A percentile compares a stretch with the other conserved stretches of the same genome.
These are phyloP conservation scores for Xylaria grammica DNA, from an alignment of 495 filamentous ascomycete species.

Conservation along the genomic window DNA sequence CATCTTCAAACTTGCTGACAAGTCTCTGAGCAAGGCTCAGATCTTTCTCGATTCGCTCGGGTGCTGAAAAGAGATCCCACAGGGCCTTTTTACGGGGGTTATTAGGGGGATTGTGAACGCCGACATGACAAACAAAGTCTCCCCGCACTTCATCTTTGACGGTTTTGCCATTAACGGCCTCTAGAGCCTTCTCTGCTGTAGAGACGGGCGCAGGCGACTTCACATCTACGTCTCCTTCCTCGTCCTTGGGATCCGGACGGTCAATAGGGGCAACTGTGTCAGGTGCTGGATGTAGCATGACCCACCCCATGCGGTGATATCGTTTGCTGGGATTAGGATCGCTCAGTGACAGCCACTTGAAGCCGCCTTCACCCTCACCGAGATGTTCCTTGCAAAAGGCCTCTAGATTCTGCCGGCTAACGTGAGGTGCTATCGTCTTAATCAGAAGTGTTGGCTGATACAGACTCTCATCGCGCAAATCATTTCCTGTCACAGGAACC, in stretches of 20 bases:
- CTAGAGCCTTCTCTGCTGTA: constrained; percentile 83
- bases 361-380: constrained; percentile 82
- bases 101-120: constrained; percentile 86
- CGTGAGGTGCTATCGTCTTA: constrained; percentile 96
- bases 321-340: constrained; percentile 97
- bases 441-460: constrained; percentile 91
- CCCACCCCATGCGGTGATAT: constrained; percentile 97
- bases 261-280: constrained; percentile 64
- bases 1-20: constrained; percentile 77
- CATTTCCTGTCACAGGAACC: constrained; percentile 76
- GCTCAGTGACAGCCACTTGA: constrained; percentile 89
- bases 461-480: constrained; percentile 81
- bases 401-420: constrained; percentile 92
- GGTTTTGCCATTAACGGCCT: constrained; percentile 93
- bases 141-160: constrained; percentile 91
- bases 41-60: constrained; percentile 85
- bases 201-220: constrained; percentile 46
- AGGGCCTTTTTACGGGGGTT: constrained; percentile 93
- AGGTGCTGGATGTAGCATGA: constrained; percentile 83
- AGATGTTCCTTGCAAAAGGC: constrained; percentile 90
- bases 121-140: constrained; percentile 96
- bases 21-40: constrained; percentile 77
- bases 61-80: constrained; percentile 93
- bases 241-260: constrained; percentile 69
- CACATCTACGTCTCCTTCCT: constrained; percentile 48